Evolutionary conservation across 331 rosid species (phyloP).

Genomic region (Quercus lobata): DNA sequence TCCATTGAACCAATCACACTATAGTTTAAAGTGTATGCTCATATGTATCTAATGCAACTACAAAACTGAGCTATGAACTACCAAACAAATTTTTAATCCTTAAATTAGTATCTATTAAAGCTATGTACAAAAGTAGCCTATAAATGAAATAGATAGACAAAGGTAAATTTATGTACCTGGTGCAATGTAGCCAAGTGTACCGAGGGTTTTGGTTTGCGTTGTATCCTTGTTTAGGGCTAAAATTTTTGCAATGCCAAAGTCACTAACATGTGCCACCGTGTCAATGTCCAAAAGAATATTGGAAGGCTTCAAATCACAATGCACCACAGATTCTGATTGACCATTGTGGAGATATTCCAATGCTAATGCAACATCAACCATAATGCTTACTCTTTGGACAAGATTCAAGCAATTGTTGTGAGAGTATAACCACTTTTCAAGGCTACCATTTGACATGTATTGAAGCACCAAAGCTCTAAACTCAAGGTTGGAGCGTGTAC

Average conservation of each 20-base stretch:
- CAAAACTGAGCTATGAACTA: too few species aligned
- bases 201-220: conserved; percentile 14
- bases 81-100: too few species aligned
- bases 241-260: conserved; percentile 29
- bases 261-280: conserved; percentile 33
- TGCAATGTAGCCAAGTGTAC: conserved; percentile 25
- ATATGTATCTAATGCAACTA: too few species aligned
- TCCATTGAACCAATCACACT: too few species aligned
- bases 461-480: conserved; percentile 20
- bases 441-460: conserved; percentile 32
- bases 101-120: too few species aligned
- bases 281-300: neutral
- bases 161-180: neutral
- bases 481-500: conserved; percentile 21
- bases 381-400: conserved; percentile 19
- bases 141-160: too few species aligned
- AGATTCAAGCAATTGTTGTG: conserved; percentile 2
- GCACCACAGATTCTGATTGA: conserved; percentile 1
- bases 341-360: conserved; percentile 30
- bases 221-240: neutral
- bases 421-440: conserved; percentile 27
- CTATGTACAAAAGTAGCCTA: too few species aligned
- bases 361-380: conserved; percentile 32
- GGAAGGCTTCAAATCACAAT: conserved; percentile 25
- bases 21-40: too few species aligned